Base-by-base conservation (phyloP, 2,329 filamentous ascomycete genomes). In the Helotiales sp. region DNA sequence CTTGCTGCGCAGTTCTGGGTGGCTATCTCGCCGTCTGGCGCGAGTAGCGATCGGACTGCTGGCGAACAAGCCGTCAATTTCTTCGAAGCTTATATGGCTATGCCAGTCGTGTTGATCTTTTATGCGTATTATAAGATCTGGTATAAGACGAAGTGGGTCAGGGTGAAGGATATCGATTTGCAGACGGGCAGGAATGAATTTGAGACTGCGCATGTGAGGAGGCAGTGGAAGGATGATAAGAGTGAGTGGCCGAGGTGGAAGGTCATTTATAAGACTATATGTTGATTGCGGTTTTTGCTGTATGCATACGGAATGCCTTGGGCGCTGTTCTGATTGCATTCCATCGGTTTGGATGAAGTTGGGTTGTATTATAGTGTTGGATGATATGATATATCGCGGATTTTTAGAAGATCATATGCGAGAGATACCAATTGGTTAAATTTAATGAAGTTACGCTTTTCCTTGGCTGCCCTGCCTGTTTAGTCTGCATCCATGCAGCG, bases 161-260 rank as follows among this genome's bases (percentile, higher is more conserved):
- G 84, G 32, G 80, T 87, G 45, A 81, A 85, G 59, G 91, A 96
- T 69, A 96, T 97, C 87, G 93, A 97, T 79, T 80, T 97, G 70
- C 87, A 90, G 69, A 97, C 93, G 0, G 95, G 95, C 2, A 88
- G 94, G 49, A 85, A 94, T 52, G 93, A 97, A 75, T 86, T 97
- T 68, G 93, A 97, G 77, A 80, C 96, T 60, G 87, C 89, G 45
- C 86, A 91, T 68, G 81, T 97, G 58, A 83, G 96, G 61, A 89
- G 89, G 60, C 90, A 96, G 78, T 94, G 97, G 82, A 82, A 84
- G 55, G 89, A 91, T 64, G 93, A 97, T 81, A 84, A 85, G 75
- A 85, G 83, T 47, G 77, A 78, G 8, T 94, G 91, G 92, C 91
- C 92, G 0, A 79, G 74, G 68, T 95, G 91, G 91, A 96, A 94